phyloP scores from a whole-genome alignment of 768 basidiomycete genomes.

The Boletus barrowsii region DNA sequence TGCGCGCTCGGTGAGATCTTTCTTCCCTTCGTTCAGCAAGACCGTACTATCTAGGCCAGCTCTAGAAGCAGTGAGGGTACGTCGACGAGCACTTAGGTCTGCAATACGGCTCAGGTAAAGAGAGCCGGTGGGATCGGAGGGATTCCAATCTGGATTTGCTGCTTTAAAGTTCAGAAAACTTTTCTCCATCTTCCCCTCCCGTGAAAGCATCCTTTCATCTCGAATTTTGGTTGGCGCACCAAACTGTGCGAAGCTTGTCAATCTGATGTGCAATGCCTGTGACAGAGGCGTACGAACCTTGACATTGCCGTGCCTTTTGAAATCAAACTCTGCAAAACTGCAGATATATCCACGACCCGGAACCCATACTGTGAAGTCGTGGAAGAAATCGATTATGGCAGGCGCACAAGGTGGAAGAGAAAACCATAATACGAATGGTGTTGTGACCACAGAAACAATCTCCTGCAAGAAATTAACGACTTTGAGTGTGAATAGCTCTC shows the following conservation, averaged over 20 bases:
- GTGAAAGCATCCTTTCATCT: constrained; percentile 77
- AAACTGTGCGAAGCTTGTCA: constrained; percentile 46
- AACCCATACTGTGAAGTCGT: constrained; percentile 95
- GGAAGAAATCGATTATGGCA: constrained; percentile 94
- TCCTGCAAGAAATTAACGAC: constrained; percentile 84
- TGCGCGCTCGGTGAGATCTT: constrained; percentile 48
- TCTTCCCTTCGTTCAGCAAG: constrained; percentile 34
- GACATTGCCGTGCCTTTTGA: constrained; percentile 89
- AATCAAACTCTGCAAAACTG: constrained; percentile 98
- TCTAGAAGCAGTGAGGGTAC: constrained; percentile 28
- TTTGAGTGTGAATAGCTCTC: constrained; percentile 93
- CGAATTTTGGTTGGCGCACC: constrained; percentile 72
- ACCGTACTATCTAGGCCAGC: constrained; percentile 26
- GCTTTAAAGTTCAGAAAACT: constrained; percentile 95
- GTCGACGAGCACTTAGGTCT: constrained; percentile 53
- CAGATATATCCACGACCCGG: constrained; percentile 97
- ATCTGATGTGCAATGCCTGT: background rate
- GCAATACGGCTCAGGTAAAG: constrained; percentile 86
- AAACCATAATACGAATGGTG: constrained; percentile 92
- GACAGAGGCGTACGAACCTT: constrained; percentile 50
- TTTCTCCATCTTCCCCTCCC: constrained; percentile 99
- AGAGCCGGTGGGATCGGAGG: constrained; percentile 86
- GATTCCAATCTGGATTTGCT: constrained; percentile 94
- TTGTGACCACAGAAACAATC: constrained; percentile 85
- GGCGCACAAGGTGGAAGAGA: constrained; percentile 88